These are phyloP conservation scores for Scytalidium sp. DNA, from an alignment of 2,329 filamentous ascomycete species.

Conservation along the genomic window DNA sequence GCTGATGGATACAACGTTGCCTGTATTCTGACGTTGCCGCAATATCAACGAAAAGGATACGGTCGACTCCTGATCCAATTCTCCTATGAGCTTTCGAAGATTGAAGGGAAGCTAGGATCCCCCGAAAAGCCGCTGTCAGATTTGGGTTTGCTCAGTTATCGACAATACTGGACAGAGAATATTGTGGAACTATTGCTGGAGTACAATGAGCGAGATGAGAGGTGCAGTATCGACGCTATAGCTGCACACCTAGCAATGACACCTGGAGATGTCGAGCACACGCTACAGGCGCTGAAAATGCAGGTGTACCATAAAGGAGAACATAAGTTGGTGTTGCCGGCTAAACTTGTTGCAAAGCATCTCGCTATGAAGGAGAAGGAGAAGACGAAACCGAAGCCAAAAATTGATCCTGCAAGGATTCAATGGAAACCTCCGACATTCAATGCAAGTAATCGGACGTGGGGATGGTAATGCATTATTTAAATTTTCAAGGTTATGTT, in stretches of 20 bases:
- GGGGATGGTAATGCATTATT: slow-evolving; percentile 72
- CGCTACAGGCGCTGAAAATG: slow-evolving; percentile 90
- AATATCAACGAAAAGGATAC: slow-evolving; percentile 94
- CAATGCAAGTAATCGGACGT: slow-evolving; percentile 82
- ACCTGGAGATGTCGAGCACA: slow-evolving; percentile 94
- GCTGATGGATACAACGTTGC: slow-evolving; percentile 97
- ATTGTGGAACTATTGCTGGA: slow-evolving; percentile 84
- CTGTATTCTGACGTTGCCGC: slow-evolving; percentile 93
- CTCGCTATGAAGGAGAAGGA: slow-evolving; percentile 73
- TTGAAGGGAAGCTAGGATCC: slow-evolving; percentile 91
- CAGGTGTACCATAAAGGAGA: slow-evolving; percentile 94
- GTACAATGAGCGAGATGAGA: slow-evolving; percentile 63
- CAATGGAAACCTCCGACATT: slow-evolving; percentile 98
- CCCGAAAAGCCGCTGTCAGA: slow-evolving; percentile 97
- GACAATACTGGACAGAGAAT: slow-evolving; percentile 96
- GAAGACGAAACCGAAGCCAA: slow-evolving; percentile 71
- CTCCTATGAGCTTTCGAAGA: slow-evolving; percentile 93
- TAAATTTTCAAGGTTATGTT: neutral
- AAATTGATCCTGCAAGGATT: slow-evolving; percentile 74
- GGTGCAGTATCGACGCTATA: slow-evolving; percentile 82
- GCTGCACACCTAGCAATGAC: slow-evolving; percentile 85
- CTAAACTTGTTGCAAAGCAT: slow-evolving; percentile 66
- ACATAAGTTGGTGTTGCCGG: slow-evolving; percentile 91
- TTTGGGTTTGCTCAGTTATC: slow-evolving; percentile 87
- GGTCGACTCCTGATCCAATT: slow-evolving; percentile 94